Evolutionary conservation across 108 stramenopile genomes (phyloP).

Genomic region (Schizochytrium sp.): DNA sequence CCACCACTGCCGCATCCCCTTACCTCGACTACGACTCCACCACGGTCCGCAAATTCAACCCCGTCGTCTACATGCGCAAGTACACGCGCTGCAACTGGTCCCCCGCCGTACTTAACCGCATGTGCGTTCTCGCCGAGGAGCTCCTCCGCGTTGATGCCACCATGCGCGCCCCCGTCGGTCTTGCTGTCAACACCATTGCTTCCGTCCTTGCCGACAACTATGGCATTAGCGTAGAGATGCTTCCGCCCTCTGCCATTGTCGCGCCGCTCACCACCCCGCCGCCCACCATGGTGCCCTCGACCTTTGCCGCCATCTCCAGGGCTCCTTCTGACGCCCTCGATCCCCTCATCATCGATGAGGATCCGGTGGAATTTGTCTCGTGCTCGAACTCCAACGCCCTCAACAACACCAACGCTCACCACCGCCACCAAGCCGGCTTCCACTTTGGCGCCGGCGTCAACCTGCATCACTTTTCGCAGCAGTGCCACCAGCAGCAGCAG

Average conservation of each 20-base stretch:
- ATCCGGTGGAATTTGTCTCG: neutral
- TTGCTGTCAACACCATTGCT: neutral
- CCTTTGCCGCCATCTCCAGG: neutral
- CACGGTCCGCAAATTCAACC: neutral
- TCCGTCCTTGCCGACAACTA: neutral
- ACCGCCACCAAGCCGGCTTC: too few species aligned
- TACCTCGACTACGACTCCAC: neutral
- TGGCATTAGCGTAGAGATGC: neutral
- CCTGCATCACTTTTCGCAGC: neutral
- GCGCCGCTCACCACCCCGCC: neutral
- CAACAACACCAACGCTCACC: too few species aligned
- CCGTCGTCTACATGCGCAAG: neutral
- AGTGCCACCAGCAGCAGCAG: neutral
- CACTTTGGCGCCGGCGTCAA: neutral
- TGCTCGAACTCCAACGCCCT: too few species aligned
- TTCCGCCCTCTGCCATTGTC: neutral
- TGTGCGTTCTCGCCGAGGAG: neutral
- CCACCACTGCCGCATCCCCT: neutral
- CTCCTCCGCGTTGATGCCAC: neutral
- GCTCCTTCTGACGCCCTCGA: too few species aligned
- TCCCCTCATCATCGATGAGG: neutral
- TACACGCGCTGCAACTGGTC: neutral
- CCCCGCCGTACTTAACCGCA: neutral
- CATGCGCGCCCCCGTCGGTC: neutral
- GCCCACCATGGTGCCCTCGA: neutral